A percentile compares a stretch with the other conserved stretches of the same genome.
Conservation (phyloP, 228 moss, liverwort and hornwort species). For the Sphagnum magellanicum region DNA sequence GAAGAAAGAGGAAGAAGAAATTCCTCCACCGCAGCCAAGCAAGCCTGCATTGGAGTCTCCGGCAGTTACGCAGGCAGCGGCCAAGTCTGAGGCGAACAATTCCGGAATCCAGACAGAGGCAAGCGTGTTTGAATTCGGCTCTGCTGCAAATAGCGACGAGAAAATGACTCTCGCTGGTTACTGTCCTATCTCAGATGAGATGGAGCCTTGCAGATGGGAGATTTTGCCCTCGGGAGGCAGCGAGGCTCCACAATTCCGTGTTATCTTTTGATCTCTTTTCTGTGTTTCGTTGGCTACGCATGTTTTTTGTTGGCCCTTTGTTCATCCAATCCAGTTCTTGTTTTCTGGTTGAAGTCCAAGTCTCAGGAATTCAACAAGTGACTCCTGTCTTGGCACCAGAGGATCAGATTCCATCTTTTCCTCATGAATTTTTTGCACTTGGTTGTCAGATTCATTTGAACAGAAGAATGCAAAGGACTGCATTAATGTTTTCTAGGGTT, state of each 20-base stretch:
- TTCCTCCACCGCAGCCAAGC: slow-evolving; percentile 35
- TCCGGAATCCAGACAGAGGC: slow-evolving; percentile 49
- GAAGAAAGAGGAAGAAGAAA: slow-evolving; percentile 6
- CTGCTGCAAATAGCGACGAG: slow-evolving; percentile 49
- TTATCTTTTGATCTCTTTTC: slow-evolving; percentile 53
- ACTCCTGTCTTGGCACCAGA: too few species aligned
- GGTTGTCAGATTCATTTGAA: too few species aligned
- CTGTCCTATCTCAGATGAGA: slow-evolving; percentile 83
- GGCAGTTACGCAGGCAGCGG: slow-evolving; percentile 17
- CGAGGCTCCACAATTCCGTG: slow-evolving; percentile 84
- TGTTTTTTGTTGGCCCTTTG: too few species aligned
- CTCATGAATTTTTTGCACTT: too few species aligned
- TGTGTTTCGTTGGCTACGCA: background rate
- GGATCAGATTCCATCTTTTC: too few species aligned
- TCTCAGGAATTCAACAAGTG: too few species aligned
- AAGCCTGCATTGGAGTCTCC: slow-evolving; percentile 42
- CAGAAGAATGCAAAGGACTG: too few species aligned
- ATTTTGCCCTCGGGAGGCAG: slow-evolving; percentile 62
- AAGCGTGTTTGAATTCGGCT: slow-evolving; percentile 88
- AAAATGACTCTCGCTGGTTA: slow-evolving; percentile 79
- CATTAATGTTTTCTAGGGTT: too few species aligned
- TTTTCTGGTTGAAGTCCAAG: too few species aligned
- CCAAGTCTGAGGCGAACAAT: slow-evolving; percentile 25
- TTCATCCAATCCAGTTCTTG: too few species aligned
- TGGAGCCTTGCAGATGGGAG: slow-evolving; percentile 97